phyloP scores from a whole-genome alignment of 2,329 filamentous ascomycete species.

The Rosellinia necatrix region DNA sequence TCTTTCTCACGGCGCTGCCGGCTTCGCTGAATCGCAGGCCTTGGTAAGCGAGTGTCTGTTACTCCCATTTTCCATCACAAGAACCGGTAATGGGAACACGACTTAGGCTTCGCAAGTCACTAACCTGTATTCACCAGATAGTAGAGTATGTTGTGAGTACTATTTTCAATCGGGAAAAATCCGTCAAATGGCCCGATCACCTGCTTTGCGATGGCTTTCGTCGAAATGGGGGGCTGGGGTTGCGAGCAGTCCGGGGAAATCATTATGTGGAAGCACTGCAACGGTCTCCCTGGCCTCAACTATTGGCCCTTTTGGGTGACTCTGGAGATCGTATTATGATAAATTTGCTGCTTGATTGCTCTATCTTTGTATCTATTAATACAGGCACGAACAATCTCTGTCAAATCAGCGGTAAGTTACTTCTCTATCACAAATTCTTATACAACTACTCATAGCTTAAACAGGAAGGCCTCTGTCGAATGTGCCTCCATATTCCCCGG shows the following conservation, averaged over 20 bases:
- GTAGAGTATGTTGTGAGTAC: slow-evolving; percentile 78
- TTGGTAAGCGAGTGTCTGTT: slow-evolving; percentile 56
- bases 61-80: background rate
- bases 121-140: slow-evolving; percentile 54
- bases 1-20: slow-evolving; percentile 51
- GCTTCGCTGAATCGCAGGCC: slow-evolving; percentile 59
- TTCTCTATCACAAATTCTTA: background rate
- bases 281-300: slow-evolving; percentile 71
- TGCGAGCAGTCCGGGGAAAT: slow-evolving; percentile 70
- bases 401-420: slow-evolving; percentile 75
- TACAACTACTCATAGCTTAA: slow-evolving; percentile 19
- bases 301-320: slow-evolving; percentile 75
- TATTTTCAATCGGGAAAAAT: slow-evolving; percentile 67
- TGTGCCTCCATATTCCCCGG: slow-evolving; percentile 37
- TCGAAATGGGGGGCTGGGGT: slow-evolving; percentile 53
- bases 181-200: slow-evolving; percentile 65
- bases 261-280: slow-evolving; percentile 72
- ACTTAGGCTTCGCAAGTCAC: slow-evolving; percentile 5
- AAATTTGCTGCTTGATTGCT: slow-evolving; percentile 75
- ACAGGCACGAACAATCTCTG: slow-evolving; percentile 68
- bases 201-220: slow-evolving; percentile 84
- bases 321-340: slow-evolving; percentile 79
- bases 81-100: background rate
- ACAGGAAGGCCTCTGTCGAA: slow-evolving; percentile 58
- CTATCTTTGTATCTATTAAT: slow-evolving; percentile 70